phyloP scores from a whole-genome alignment of 2,329 filamentous ascomycete genomes.

The Ophiostoma piceae region DNA sequence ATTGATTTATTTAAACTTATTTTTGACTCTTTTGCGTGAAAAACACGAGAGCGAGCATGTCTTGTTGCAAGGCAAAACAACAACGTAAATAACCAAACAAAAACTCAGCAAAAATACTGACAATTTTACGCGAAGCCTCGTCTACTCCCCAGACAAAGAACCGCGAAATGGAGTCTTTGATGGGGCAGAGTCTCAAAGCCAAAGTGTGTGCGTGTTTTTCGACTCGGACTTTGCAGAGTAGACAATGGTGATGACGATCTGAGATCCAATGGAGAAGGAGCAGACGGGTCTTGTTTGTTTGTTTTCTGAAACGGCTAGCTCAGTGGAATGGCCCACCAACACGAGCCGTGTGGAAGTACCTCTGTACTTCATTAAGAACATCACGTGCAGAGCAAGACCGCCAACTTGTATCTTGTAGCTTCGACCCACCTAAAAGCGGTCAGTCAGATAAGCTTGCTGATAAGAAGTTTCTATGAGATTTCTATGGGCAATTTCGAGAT shows the following conservation, averaged over 20 bases:
- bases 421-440: conserved; percentile 16
- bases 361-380: background rate
- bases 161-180: background rate
- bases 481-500: conserved; percentile 12
- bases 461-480: conserved; percentile 20
- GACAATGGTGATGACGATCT: conserved; percentile 10
- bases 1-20: background rate
- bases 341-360: background rate
- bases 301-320: conserved; percentile 19
- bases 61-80: background rate
- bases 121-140: background rate
- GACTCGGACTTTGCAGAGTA: background rate
- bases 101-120: background rate
- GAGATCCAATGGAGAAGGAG: background rate
- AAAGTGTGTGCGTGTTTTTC: conserved; percentile 6
- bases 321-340: conserved; percentile 13
- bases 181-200: background rate
- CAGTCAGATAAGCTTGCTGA: conserved; percentile 20
- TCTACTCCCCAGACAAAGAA: background rate
- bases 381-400: conserved; percentile 16
- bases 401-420: background rate
- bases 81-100: background rate
- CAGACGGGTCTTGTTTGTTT: conserved; percentile 18
- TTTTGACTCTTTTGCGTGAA: background rate
- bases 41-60: conserved; percentile 12